A percentile compares a stretch with the other conserved stretches of the same genome.
Conservation (phyloP, 129 eudicot genomes). For the Saposhnikovia divaricata region DNA sequence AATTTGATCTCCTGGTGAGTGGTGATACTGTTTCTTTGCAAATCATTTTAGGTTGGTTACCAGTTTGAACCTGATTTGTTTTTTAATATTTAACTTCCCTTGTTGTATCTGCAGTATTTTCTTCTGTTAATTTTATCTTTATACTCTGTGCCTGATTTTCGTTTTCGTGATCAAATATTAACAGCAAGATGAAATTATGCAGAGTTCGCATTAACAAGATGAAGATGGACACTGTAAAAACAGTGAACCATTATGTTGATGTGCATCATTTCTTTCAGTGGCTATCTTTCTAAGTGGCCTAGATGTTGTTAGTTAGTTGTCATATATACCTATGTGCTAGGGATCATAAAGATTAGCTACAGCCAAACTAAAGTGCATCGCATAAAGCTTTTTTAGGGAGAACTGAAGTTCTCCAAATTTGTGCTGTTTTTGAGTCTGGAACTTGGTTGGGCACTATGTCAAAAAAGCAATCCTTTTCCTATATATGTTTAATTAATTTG, state of each 20-base stretch:
- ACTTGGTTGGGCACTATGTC: slow-evolving; percentile 8
- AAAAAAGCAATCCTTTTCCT: not conserved
- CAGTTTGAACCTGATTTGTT: not conserved
- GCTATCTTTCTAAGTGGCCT: not conserved
- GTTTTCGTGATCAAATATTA: not conserved
- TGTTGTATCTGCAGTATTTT: not conserved
- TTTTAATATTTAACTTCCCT: not conserved
- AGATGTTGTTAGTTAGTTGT: slow-evolving; percentile 6
- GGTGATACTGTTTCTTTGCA: not conserved
- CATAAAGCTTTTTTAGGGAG: slow-evolving; percentile 1
- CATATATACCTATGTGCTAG: not conserved
- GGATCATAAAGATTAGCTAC: slow-evolving; percentile 3
- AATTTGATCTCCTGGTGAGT: slow-evolving; percentile 13
- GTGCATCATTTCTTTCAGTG: not conserved
- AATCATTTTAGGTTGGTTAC: slow-evolving; percentile 14
- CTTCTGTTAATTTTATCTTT: not conserved
- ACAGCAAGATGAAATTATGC: not conserved
- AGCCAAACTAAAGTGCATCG: not conserved
- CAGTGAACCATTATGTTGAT: not conserved
- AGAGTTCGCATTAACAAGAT: not conserved
- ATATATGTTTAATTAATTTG: not conserved
- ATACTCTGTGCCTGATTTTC: not conserved
- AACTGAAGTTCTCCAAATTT: slow-evolving; percentile 4
- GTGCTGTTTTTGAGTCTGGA: not conserved
- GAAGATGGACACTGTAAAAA: not conserved